These are phyloP conservation scores for Cercospora berteroae DNA, from an alignment of 2,329 filamentous ascomycete genomes.

Conservation along the genomic window DNA sequence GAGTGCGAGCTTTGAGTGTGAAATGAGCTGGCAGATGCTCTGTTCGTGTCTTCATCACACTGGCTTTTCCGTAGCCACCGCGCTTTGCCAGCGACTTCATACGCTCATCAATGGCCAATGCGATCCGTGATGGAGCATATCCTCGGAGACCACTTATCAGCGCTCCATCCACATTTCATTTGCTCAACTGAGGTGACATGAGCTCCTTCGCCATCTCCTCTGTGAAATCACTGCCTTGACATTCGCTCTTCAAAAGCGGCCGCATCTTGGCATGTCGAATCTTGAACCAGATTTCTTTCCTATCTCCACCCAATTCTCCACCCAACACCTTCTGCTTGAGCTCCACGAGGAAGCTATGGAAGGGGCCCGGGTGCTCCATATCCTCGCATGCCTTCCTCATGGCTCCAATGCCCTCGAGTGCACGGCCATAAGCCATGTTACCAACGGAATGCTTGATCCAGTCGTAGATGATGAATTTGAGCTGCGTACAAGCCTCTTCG, in stretches of 20 bases:
- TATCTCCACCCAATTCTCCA: conserved; percentile 70
- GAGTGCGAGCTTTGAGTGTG: neutral
- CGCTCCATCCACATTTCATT: neutral
- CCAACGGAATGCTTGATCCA: conserved; percentile 73
- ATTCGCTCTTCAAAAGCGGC: conserved; percentile 65
- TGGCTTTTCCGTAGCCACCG: neutral
- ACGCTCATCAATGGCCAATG: neutral
- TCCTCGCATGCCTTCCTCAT: conserved; percentile 75
- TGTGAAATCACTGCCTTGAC: conserved; percentile 63
- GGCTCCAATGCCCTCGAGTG: conserved; percentile 71
- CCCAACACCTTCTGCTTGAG: conserved; percentile 71
- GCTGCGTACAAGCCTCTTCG: conserved; percentile 67
- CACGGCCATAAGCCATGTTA: conserved; percentile 69
- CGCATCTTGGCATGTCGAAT: conserved; percentile 67
- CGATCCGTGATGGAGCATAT: neutral
- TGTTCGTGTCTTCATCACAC: neutral
- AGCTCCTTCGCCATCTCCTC: conserved; percentile 63
- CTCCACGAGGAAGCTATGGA: conserved; percentile 68
- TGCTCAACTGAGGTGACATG: conserved; percentile 15
- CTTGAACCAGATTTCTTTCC: conserved; percentile 78
- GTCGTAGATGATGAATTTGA: conserved; percentile 67
- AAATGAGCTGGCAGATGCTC: neutral
- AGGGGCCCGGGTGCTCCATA: conserved; percentile 71
- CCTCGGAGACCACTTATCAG: neutral
- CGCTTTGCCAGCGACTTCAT: neutral